Evolutionary conservation across 371 early-diverging fungal genomes (phyloP), one percentile per base, ranked within the genome.

Genomic region (Saksenaea vasiformis): DNA sequence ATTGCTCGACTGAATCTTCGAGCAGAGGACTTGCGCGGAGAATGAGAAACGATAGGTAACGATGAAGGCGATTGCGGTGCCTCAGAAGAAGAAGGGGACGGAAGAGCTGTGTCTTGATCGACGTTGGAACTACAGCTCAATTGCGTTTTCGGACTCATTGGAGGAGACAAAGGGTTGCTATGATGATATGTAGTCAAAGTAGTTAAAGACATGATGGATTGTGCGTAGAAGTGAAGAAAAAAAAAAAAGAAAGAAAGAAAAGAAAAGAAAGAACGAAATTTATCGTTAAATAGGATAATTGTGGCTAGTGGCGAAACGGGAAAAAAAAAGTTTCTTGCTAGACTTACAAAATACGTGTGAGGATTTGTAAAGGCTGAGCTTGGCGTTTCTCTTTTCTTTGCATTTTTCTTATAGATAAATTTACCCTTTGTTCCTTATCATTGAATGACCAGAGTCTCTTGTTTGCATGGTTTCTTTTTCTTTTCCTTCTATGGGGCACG

Each of bases 251-350:
- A 22, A 47, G 24, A 47, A 22, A 47, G 22, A 10, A 22, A 26
- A 47, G 24, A 31, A 31, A 47, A 14, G 14, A 41, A 47, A 22
- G 24, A 22, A 1, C 22, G 22, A 47, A 47, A 47, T 47, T 47
- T 47, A 22, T 47, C 51, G 22, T 47, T 47, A 47, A 47, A 47
- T 47, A 47, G 51, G 17, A 22, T 17, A 47, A 22, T 47, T 47
- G 51, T 47, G 51, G 51, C 51, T 47, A 47, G 51, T 47, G 51
- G 51, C 22, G 51, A 47, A 47, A 47, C 51, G 24, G 10, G 27
- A 22, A 22, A 47, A 47, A 47, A 47, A 47, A 47, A 47, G 22
- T 5, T 10, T 17, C 22, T 11, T 47, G 5, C 22, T 47, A 9
- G 22, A 47, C 7, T 22, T 31, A 31, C 22, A 22, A 47, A 47